phyloP scores from a whole-genome alignment of 768 basidiomycete species.

The Tulasnella sp. region DNA sequence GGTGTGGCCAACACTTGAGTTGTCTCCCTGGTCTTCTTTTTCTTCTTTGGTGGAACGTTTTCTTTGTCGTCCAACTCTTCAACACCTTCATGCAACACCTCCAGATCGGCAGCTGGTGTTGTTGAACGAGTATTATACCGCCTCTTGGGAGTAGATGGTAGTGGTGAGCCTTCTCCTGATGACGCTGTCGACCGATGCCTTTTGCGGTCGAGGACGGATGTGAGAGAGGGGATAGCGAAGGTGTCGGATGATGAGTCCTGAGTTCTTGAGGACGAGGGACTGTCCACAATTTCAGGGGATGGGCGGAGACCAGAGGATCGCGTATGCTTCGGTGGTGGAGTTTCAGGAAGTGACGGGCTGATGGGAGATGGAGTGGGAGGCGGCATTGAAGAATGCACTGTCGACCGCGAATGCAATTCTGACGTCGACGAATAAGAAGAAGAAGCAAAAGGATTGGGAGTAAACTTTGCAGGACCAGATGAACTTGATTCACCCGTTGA shows the following conservation, averaged over 20 bases:
- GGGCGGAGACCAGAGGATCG: conserved; percentile 5
- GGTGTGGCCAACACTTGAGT: background rate
- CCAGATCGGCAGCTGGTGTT: background rate
- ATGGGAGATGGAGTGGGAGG: background rate
- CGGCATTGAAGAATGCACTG: background rate
- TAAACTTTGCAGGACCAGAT: background rate
- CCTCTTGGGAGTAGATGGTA: conserved; percentile 7
- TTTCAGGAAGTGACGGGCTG: background rate
- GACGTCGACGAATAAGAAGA: background rate
- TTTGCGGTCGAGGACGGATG: too few species aligned
- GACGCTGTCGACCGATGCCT: conserved; percentile 8
- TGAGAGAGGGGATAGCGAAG: too few species aligned
- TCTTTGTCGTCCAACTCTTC: conserved; percentile 10
- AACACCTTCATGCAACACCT: conserved; percentile 3
- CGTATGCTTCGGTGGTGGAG: conserved; percentile 2
- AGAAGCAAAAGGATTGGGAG: background rate
- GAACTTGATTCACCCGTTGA: background rate
- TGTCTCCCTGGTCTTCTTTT: background rate
- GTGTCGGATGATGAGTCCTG: background rate
- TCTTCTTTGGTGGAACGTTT: conserved; percentile 9
- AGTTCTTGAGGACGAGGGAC: background rate
- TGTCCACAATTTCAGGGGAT: conserved; percentile 10
- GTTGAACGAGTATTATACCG: background rate
- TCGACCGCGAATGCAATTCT: background rate
- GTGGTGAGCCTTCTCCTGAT: background rate